Percentiles rank a stretch among this genome's conserved stretches.
phyloP scores from a whole-genome alignment of 441 rosid species.

The California macrophylla region DNA sequence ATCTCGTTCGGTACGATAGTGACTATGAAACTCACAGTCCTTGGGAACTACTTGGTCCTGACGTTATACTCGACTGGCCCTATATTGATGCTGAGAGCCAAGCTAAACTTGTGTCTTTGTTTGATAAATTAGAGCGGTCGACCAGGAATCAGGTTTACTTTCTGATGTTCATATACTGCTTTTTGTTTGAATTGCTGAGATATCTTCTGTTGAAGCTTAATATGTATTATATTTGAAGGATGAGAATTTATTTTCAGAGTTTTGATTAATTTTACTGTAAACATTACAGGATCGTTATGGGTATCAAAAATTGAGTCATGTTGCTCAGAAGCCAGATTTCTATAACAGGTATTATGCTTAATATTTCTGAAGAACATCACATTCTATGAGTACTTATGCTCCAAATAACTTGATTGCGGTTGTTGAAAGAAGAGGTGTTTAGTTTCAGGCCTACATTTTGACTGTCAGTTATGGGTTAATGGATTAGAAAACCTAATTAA shows the following conservation, averaged over 20 bases:
- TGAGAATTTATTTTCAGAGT: constrained; percentile 4
- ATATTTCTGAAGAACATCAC: neutral
- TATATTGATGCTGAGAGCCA: constrained; percentile 34
- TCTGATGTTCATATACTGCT: constrained; percentile 5
- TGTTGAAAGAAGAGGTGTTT: neutral
- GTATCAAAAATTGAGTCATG: constrained; percentile 49
- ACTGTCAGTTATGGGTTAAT: neutral
- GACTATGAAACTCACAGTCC: constrained; percentile 46
- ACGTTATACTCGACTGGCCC: constrained; percentile 35
- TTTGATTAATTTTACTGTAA: constrained; percentile 14
- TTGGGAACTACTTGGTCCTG: constrained; percentile 64
- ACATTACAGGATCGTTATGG: constrained; percentile 57
- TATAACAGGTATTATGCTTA: constrained; percentile 38
- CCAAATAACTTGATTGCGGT: neutral
- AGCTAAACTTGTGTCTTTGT: constrained; percentile 36
- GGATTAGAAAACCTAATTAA: neutral
- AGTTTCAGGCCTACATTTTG: neutral
- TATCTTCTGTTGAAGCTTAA: constrained; percentile 3
- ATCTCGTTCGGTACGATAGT: constrained; percentile 32
- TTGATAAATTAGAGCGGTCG: constrained; percentile 43
- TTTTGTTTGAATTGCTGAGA: constrained; percentile 10
- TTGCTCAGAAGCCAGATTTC: constrained; percentile 55
- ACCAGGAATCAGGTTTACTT: constrained; percentile 41
- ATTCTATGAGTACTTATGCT: neutral
- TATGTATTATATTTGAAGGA: neutral